Conservation (phyloP, 1,139 yeast species). For the Wickerhamomyces sp. region DNA sequence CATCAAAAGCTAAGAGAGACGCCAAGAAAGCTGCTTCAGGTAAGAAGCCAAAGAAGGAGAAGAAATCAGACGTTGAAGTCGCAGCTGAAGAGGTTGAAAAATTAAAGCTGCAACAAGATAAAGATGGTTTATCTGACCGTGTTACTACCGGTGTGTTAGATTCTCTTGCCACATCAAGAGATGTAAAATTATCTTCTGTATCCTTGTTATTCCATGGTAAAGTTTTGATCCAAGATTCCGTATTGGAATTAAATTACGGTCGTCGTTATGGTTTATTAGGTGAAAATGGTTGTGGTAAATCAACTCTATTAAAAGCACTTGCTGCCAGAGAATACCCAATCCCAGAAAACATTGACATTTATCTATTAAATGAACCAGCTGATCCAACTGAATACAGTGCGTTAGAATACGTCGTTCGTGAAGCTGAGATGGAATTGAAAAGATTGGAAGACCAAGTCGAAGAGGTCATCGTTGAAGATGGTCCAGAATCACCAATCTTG, state of each 20-base stretch:
- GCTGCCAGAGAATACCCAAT: constrained; percentile 97
- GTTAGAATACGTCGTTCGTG: constrained; percentile 92
- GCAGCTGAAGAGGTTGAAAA: constrained; percentile 77
- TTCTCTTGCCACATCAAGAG: constrained; percentile 86
- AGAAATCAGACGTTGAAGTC: constrained; percentile 46
- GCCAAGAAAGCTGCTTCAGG: constrained; percentile 74
- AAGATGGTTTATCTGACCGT: constrained; percentile 92
- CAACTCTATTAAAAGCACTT: constrained; percentile 85
- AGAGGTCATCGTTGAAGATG: constrained; percentile 82
- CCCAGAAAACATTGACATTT: constrained; percentile 87
- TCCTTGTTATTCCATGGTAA: constrained; percentile 97
- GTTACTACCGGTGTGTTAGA: constrained; percentile 97
- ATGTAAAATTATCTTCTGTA: constrained; percentile 84
- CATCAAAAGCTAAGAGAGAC: constrained; percentile 97
- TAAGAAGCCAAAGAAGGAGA: constrained; percentile 53
- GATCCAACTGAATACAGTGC: constrained; percentile 91
- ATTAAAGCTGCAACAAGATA: constrained; percentile 88
- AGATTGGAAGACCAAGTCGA: constrained; percentile 90
- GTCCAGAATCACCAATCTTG: constrained; percentile 85
- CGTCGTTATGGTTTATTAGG: constrained; percentile 96
- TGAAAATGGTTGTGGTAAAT: constrained; percentile 99
- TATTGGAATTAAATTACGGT: constrained; percentile 90
- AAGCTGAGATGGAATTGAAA: constrained; percentile 90
- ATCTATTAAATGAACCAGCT: constrained; percentile 95
- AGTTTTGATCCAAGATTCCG: constrained; percentile 88